Base-by-base conservation (phyloP, 2,329 filamentous ascomycete species). In the Huntiella abstrusa region DNA sequence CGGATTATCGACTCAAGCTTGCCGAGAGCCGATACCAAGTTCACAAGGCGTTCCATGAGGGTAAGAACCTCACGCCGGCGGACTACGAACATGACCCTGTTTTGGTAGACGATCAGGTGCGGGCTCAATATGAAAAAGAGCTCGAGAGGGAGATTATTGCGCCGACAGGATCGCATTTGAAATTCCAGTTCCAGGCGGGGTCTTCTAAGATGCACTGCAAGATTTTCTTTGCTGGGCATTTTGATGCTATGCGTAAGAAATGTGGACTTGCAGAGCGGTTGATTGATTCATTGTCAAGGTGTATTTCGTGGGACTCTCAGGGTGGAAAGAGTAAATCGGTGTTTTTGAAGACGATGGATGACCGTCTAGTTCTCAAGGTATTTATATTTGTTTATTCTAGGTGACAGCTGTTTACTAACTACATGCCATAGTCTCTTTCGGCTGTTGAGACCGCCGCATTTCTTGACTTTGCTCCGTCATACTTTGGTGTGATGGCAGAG, bases 301-400 rank as follows among this genome's bases (percentile, higher is more conserved):
- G 92, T 62, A 72, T 93, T 15, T 95, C 96, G 60, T 98, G 88
- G 83, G 91, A 98, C 62, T 94, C 85, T 3, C 93, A 93, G 58
- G 92, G 91, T 17, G 91, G 91, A 53, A 98, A 98, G 64, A 95
- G 88, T 2, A 95, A 95, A 58, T 95, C 87, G 0, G 79, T 98
- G 4, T 98, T 98, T 60, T 66, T 98, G 52, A 98, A 96, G 64
- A 98, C 91, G 0, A 69, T 95, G 16, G 91, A 98, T 60, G 87
- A 95, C 56, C 79, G 91, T 33, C 80, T 98, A 51, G 83, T 98
- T 40, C 73, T 95, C 55, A 95, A 95, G 62, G 66, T 65, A 54
- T 52, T 57, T 44, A 41, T 46, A 33, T 46, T n/a, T 15, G 2
- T 7, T 19, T 15, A 13, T 16, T 2, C 16, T 12, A 33, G 8